Base-by-base conservation (phyloP, 164 flowering plant genomes). In the Platanus orientalis region DNA sequence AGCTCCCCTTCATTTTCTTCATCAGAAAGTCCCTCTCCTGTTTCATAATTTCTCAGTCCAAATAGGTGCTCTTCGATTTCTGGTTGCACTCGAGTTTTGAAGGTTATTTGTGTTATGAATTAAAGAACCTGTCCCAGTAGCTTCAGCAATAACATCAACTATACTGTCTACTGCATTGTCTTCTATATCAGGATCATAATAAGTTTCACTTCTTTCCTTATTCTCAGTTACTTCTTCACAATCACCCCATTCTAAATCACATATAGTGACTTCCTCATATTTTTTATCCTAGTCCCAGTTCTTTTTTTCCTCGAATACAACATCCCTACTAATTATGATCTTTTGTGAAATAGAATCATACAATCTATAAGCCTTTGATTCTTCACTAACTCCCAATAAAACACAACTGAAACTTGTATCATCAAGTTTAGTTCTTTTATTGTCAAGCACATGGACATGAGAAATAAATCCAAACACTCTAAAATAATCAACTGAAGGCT, bases 401-500 rank as follows among this genome's bases (percentile, higher is more conserved):
- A 57, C 44, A 30, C 44, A 57, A 6, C 16, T 11, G 6, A 57
- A 30, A n/a, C 60, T 57, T 20, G 32, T 57, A 30, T 57, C 12
- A 19, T 57, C 60, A 5, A 57, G 45, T 34, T 57, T 57, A 7
- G 24, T n/a, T 36, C 60, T n/a, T 34, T 57, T 57, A 26, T 14
- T 29, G n/a, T 27, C 36, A 13, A n/a, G n/a, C n/a, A n/a, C n/a
- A n/a, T n/a, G n/a, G n/a, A n/a, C n/a, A n/a, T n/a, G n/a, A n/a
- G n/a, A n/a, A n/a, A n/a, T n/a, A n/a, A n/a, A n/a, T n/a, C n/a
- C n/a, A n/a, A n/a, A n/a, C n/a, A n/a, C n/a, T 21, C 60, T 16
- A 34, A 57, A 34, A 34, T 57, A 20, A 9, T 32, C 60, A 20
- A 57, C 60, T n/a, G 44, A 32, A n/a, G 60, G 60, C 13, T 30